Base-by-base conservation (phyloP, 768 basidiomycete genomes). In the Psilocybe cubensis region DNA sequence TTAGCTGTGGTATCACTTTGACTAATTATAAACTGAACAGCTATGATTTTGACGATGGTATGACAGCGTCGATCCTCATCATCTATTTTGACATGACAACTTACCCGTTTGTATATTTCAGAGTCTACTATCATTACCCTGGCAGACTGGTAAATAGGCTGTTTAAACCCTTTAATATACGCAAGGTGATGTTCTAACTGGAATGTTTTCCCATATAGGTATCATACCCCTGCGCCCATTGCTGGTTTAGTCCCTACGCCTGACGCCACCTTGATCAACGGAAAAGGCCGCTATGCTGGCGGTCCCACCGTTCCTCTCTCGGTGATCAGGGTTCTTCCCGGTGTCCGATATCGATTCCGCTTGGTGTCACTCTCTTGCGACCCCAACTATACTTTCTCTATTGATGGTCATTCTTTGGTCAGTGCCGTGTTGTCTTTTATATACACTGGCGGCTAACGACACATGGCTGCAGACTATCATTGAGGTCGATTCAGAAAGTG, bases 271-370 rank as follows among this genome's bases (percentile, higher is more conserved):
- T 62, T 82, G n/a, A 79, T 83, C 63, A 83, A 83, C 54, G 82
- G 82, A 1, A 66, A 72, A 12, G 83, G 83, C 14, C 77, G 81
- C 31, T 79, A 67, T 57, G n/a, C 63, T 5, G 72, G 69, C 38
- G 74, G 74, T 1, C 71, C 78, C 17, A 48, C 60, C 0, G 63
- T 72, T 7, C 63, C 67, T 0, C 71, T 82, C 10, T 62, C 79
- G 0, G 72, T 79, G 1, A 63, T 80, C 21, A 73, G 64, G n/a
- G 78, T 82, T 25, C 35, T 64, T 9, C 48, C 66, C 8, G 70
- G 70, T n/a, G 65, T 66, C 33, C 71, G 76, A 6, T 82, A 83
- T 60, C 77, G 82, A 12, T 73, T 83, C 68, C 79, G 82, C 21
- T 60, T 83, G 21, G 69, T 83, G 0, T 70, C 69, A 21, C 74